phyloP scores from a whole-genome alignment of 768 basidiomycete genomes.

The Stropharia rugosoannulata region DNA sequence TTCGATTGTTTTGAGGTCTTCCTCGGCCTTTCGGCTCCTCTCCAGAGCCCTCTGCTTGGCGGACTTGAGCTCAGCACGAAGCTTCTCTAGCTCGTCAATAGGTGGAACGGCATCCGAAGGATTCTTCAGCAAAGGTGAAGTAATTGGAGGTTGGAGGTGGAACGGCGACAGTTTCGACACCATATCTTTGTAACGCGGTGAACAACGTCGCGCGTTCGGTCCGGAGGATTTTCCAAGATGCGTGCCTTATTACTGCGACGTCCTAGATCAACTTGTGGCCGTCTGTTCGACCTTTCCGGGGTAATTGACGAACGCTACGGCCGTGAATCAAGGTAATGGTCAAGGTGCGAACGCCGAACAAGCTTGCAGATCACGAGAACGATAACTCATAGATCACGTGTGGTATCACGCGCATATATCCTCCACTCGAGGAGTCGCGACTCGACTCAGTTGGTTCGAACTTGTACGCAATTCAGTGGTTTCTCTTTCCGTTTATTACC shows the following conservation, averaged over 20 bases:
- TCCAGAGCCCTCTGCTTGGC: constrained; percentile 56
- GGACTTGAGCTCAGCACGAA: constrained; percentile 59
- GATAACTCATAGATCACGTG: constrained; percentile 20
- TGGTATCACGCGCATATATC: constrained; percentile 6
- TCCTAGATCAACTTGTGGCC: constrained; percentile 4
- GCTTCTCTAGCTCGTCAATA: constrained; percentile 66
- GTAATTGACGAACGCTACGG: constrained; percentile 21
- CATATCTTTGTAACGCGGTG: constrained; percentile 40
- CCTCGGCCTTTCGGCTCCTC: constrained; percentile 70
- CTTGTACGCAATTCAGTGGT: neutral
- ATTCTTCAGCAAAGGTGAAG: constrained; percentile 62
- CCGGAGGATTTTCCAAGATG: neutral
- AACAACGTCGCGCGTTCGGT: constrained; percentile 10
- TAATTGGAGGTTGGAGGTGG: constrained; percentile 44
- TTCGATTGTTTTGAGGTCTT: constrained; percentile 72
- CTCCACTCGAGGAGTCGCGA: neutral
- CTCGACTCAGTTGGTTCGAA: neutral
- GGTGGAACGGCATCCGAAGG: constrained; percentile 67
- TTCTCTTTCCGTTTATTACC: too few species aligned
- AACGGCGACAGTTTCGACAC: constrained; percentile 58
- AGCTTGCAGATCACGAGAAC: constrained; percentile 25
- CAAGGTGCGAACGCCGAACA: constrained; percentile 40
- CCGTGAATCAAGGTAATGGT: constrained; percentile 32
- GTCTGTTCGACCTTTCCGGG: constrained; percentile 11
- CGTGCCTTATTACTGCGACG: neutral